Conservation (phyloP, 2,329 filamentous ascomycete species). For the Aspergillus puulaauensis region DNA sequence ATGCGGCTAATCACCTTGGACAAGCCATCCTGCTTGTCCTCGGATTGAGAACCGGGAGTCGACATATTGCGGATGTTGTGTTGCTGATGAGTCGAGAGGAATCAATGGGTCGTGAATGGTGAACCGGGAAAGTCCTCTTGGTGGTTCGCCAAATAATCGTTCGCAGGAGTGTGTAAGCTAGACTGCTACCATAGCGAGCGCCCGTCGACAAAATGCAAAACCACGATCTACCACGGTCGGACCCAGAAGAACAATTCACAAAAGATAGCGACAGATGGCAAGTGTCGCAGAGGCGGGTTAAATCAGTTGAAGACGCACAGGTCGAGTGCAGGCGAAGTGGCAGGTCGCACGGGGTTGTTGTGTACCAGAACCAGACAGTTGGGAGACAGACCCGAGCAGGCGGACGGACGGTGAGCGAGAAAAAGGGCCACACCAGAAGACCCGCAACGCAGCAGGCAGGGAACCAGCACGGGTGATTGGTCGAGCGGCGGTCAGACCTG, state of each 20-base stretch:
- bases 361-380: constrained; percentile 22
- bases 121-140: not conserved
- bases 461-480: constrained; percentile 20
- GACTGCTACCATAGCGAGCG: not conserved
- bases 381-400: constrained; percentile 26
- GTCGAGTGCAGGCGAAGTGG: constrained; percentile 6
- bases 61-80: constrained; percentile 22
- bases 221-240: not conserved
- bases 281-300: not conserved
- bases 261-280: not conserved
- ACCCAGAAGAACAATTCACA: not conserved
- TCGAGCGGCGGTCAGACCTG: constrained; percentile 18
- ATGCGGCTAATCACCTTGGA: constrained; percentile 42
- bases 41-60: constrained; percentile 16
- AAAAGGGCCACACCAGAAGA: constrained; percentile 9
- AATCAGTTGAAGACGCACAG: not conserved
- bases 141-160: not conserved
- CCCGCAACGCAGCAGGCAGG: not conserved
- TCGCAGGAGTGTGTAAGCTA: not conserved
- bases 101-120: not conserved
- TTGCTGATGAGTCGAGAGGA: not conserved
- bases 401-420: constrained; percentile 16
- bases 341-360: constrained; percentile 17
- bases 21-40: constrained; percentile 34
- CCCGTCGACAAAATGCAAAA: not conserved